Base-by-base conservation (phyloP, 768 basidiomycete species). In the Piloderma croceum region DNA sequence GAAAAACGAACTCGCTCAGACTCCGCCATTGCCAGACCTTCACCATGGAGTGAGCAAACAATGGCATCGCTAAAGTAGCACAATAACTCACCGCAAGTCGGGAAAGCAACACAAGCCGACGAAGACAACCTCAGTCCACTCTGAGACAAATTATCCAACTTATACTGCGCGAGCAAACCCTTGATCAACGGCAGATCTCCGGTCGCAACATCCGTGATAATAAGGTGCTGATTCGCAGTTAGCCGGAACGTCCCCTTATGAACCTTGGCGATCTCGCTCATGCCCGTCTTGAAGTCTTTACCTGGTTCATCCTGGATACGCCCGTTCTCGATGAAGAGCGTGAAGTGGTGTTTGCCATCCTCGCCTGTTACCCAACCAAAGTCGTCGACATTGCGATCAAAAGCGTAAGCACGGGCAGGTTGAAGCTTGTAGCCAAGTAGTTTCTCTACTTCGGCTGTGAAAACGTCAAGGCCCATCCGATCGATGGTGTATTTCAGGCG, bases 401-500 rank as follows among this genome's bases (percentile, higher is more conserved):
- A 97, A 22, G 72, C 64, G 70, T 73, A 97, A 5, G 81, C 71
- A 10, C 85, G 81, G 3, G 81, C 78, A 12, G 90, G 83, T 32
- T 65, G 70, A 10, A 99, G 73, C 32, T 69, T 50, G 58, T 83
- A 92, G 12, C 90, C 93, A 12, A 94, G 78, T 13, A 81, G 83
- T 46, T 80, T 76, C 71, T 98, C 94, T 19, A 97, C 91, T 51
- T 91, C 90, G 24, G 73, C 76, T 58, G 83, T 89, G 76, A 94
- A 99, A 38, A 60, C 70, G 34, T 83, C 81, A 15, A 96, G 70
- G 17, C 92, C 91, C 82, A 97, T 87, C 33, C 90, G 83, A 63
- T 99, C 96, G 52, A 99, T 76, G 13, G 96, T 99, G 65, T 98
- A 98, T 67, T 97, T 97, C 43, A 97, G 71, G 39, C 93, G 84